Base-by-base conservation (phyloP, 1,139 yeast genomes). In the Candida glucosophila region DNA sequence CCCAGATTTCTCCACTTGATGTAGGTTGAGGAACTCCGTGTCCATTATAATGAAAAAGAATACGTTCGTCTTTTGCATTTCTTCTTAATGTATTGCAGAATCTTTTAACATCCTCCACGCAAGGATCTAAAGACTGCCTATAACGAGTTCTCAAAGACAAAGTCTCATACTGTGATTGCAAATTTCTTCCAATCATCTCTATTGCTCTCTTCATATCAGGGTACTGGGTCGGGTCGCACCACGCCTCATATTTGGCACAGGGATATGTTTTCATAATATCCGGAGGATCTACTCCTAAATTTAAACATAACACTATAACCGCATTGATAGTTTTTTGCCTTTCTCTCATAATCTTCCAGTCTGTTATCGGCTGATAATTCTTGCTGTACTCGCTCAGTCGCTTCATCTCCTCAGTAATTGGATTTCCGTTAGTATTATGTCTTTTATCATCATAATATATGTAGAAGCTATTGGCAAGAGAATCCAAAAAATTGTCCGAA, bases 21-120 rank as follows among this genome's bases (percentile, higher is more conserved):
- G 98, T 92, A 1, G 99, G 98, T 39, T 86, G 86, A 0, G 99
- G 99, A 3, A 90, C 99, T 11, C 99, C 99, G 47, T 90, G 99
- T 4, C 99, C 99, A 44, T 90, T 90, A 49, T 92, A 90, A 49
- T 92, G 98, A 51, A 90, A 90, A 28, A 90, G 52, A 7, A 88
- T 80, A 29, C 98, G 67, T 45, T 79, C 88, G 35, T 90, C 97
- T 44, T 90, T 82, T 4, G 97, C 95, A 31, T 82, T 81, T 30
- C 97, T 66, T 40, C 98, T 63, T 34, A 90, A 58, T 1, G 93
- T 80, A 40, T 83, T 81, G 48, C 97, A 88, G 42, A 90, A 82
- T 33, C 97, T 64, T 46, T 88, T 90, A 19, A 88, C 82, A 46
- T 90, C 99, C 47, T 90, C 98, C 13, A 88, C 96, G 31, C 92